A percentile compares a stretch with the other conserved stretches of the same genome.
phyloP scores from a whole-genome alignment of 108 stramenopile genomes.

The Fragilaria radians region DNA sequence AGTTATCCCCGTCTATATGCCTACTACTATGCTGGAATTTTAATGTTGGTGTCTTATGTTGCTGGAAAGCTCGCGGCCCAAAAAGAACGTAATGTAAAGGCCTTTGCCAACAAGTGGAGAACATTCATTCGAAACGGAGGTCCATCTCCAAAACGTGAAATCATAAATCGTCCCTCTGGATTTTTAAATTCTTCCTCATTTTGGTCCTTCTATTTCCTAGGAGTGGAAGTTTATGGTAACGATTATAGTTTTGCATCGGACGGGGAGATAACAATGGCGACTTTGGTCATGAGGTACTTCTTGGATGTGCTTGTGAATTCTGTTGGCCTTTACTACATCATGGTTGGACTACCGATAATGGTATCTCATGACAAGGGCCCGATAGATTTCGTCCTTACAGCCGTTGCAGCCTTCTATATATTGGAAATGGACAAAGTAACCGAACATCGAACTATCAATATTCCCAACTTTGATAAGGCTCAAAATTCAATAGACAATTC shows the following conservation, averaged over 20 bases:
- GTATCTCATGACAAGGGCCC: neutral
- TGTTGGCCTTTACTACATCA: neutral
- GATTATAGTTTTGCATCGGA: neutral
- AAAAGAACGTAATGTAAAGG: neutral
- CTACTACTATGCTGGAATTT: neutral
- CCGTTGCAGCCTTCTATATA: slow-evolving; percentile 2
- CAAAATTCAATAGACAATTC: neutral
- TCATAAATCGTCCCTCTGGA: neutral
- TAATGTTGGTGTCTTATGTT: neutral
- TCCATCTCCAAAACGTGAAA: neutral
- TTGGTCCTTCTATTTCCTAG: neutral
- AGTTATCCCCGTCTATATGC: neutral
- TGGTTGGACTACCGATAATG: slow-evolving; percentile 2
- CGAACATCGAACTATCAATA: neutral
- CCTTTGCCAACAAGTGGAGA: neutral
- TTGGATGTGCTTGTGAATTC: neutral
- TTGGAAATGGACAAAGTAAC: neutral
- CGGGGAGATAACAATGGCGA: neutral
- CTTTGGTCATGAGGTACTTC: neutral
- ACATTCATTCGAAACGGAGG: neutral
- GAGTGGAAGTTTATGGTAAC: neutral
- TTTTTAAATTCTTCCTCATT: neutral
- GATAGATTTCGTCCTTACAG: neutral
- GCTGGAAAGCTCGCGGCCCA: neutral
- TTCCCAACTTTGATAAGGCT: neutral